Conservation (phyloP, 306 rosid genomes). For the Sicyos edulis region DNA sequence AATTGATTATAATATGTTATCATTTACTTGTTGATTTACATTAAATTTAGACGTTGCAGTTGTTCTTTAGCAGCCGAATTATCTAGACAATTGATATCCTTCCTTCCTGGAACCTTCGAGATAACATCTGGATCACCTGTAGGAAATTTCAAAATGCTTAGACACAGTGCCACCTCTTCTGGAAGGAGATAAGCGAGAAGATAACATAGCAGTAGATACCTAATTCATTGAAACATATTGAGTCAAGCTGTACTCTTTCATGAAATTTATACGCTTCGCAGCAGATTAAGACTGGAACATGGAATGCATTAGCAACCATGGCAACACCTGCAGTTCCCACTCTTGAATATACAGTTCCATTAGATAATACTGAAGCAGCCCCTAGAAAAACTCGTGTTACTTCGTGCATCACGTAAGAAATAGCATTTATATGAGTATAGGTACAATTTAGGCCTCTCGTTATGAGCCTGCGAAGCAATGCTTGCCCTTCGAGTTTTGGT, state of each 20-base stretch:
- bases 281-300: conserved; percentile 77
- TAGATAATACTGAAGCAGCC: conserved; percentile 62
- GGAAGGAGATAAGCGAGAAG: conserved; percentile 5
- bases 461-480: conserved; percentile 58
- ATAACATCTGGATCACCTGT: conserved; percentile 71
- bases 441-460: conserved; percentile 69
- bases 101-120: conserved; percentile 63
- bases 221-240: conserved; percentile 78
- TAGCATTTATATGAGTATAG: conserved; percentile 73
- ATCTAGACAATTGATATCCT: conserved; percentile 46
- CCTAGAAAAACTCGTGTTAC: conserved; percentile 76
- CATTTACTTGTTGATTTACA: conserved; percentile 31
- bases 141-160: conserved; percentile 28
- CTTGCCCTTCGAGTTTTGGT: conserved; percentile 80
- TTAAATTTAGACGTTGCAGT: conserved; percentile 66
- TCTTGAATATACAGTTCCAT: conserved; percentile 88
- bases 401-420: conserved; percentile 79
- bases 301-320: conserved; percentile 83
- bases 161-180: conserved; percentile 13
- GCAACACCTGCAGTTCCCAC: conserved; percentile 88
- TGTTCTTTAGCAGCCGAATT: conserved; percentile 45
- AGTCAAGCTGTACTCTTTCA: conserved; percentile 93
- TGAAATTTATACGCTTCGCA: conserved; percentile 94
- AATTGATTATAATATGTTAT: background rate
- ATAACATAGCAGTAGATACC: conserved; percentile 39